Evolutionary conservation across 148 eudicot species (phyloP).

Genomic region (Spergularia marina): DNA sequence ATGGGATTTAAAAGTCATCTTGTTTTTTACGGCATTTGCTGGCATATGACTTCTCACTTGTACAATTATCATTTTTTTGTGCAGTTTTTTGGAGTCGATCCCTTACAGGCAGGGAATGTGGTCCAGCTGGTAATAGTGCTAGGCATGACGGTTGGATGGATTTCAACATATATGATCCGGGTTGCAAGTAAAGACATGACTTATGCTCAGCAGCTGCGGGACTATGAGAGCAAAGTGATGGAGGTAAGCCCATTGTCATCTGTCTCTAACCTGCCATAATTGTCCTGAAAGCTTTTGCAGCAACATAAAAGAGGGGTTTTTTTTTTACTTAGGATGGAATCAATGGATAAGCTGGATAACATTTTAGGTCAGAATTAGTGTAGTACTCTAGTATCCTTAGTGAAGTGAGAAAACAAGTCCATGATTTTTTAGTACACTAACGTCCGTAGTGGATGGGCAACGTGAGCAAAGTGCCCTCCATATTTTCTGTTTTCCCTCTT

Average conservation of each 20-base stretch:
- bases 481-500: too few species aligned
- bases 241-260: conserved; percentile 40
- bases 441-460: too few species aligned
- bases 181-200: conserved; percentile 98
- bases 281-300: not conserved
- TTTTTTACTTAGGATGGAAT: too few species aligned
- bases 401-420: too few species aligned
- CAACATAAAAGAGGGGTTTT: not conserved
- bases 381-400: too few species aligned
- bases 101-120: conserved; percentile 89
- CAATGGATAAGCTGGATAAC: not conserved
- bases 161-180: conserved; percentile 83
- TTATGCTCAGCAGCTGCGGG: conserved; percentile 91
- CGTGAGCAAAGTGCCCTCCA: too few species aligned
- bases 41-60: not conserved
- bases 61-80: conserved; percentile 6
- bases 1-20: not conserved
- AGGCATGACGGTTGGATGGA: conserved; percentile 97
- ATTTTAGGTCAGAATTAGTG: not conserved
- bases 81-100: conserved; percentile 88
- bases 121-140: conserved; percentile 86
- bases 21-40: not conserved
- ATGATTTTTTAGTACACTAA: too few species aligned
- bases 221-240: conserved; percentile 94
- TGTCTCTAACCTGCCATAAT: not conserved